A percentile compares a stretch with the other conserved stretches of the same genome.
Evolutionary conservation across 192 early-diverging fungal species (phyloP).

Genomic region (Cetraspora pellucida): DNA sequence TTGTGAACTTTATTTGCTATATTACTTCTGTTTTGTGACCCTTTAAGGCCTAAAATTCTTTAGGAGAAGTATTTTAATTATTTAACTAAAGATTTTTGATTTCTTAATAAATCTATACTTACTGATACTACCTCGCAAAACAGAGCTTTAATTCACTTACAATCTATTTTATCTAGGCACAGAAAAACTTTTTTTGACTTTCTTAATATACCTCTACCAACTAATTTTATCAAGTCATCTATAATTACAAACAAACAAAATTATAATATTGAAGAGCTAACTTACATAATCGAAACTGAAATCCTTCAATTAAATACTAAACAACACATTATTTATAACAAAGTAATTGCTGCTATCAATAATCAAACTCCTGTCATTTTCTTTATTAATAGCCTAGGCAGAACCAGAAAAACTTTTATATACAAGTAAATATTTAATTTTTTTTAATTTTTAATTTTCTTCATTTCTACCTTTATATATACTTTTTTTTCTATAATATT

Average conservation of each 20-base stretch:
- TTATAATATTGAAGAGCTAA: constrained; percentile 11
- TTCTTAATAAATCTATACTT: constrained; percentile 2
- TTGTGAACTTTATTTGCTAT: constrained; percentile 34
- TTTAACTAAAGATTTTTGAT: constrained; percentile 30
- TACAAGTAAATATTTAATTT: no score
- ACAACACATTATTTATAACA: no score
- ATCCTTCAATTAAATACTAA: constrained; percentile 6
- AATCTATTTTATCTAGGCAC: constrained; percentile 3
- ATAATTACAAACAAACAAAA: constrained; percentile 29
- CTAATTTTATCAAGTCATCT: background rate
- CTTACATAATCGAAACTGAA: background rate
- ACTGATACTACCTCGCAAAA: constrained; percentile 1
- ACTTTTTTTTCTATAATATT: no score
- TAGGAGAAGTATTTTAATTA: background rate
- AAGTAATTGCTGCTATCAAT: no score
- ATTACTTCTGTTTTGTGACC: constrained; percentile 2
- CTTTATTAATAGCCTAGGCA: no score
- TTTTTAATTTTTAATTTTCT: no score
- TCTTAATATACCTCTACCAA: constrained; percentile 19
- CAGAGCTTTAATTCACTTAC: constrained; percentile 6
- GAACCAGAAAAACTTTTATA: no score
- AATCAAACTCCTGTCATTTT: no score
- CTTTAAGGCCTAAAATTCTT: background rate
- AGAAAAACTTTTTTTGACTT: constrained; percentile 24
- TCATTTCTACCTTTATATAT: no score